phyloP scores from a whole-genome alignment of 768 basidiomycete species.

The Leccinum broughii region DNA sequence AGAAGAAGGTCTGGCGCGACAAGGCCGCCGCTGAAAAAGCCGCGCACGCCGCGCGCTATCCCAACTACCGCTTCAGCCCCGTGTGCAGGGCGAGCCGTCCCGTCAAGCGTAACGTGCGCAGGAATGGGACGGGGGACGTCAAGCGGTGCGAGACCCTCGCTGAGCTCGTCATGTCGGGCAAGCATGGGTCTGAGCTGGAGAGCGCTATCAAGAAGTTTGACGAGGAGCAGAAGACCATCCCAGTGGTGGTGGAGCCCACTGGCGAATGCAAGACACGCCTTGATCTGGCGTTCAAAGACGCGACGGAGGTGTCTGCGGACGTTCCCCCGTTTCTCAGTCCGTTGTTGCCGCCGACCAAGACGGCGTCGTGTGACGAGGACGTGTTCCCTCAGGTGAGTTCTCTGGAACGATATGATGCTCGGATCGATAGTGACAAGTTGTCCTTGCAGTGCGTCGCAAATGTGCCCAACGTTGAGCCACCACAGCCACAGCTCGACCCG shows the following conservation, averaged over 20 bases:
- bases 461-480: not conserved
- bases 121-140: conserved; percentile 49
- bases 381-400: conserved; percentile 15
- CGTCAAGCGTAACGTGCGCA: conserved; percentile 50
- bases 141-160: conserved; percentile 52
- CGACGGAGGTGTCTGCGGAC: not conserved
- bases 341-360: conserved; percentile 29
- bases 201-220: conserved; percentile 42
- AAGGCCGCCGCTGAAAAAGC: conserved; percentile 54
- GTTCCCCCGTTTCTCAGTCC: conserved; percentile 31
- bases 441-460: not conserved
- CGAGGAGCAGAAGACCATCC: not conserved
- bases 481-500: conserved; percentile 2
- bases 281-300: not conserved
- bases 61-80: conserved; percentile 57
- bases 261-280: not conserved
- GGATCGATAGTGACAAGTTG: conserved; percentile 4
- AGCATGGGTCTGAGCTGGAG: conserved; percentile 49
- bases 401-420: not conserved
- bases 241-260: not conserved
- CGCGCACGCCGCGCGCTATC: conserved; percentile 48
- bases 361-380: not conserved
- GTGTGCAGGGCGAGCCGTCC: conserved; percentile 43
- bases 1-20: conserved; percentile 51
- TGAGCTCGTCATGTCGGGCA: conserved; percentile 50